Base-by-base conservation (phyloP, 208 protist species). In the Leishmania gerbilli region DNA sequence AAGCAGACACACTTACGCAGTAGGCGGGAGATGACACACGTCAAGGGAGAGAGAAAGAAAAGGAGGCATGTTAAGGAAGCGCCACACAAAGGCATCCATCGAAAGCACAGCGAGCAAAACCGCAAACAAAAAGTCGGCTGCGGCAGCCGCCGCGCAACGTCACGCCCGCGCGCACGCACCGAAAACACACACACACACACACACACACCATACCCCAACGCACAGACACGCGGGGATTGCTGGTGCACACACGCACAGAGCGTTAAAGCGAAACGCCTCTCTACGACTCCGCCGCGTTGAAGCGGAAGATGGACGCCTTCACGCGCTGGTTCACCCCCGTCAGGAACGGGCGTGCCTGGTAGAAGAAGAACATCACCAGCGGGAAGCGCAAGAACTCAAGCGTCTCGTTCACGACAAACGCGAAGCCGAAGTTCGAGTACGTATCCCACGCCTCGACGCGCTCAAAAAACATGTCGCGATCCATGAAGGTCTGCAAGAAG, bases 361-460 rank as follows among this genome's bases (percentile, higher is more conserved):
- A 96, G 72, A 93, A 95, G 31, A 92, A 85, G 74, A 93, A 90
- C 58, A 96, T 90, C 71, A 95, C 89, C 21, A 94, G n/a, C 8
- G 94, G 92, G 40, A 97, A 87, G 42, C 94, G 94, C 34, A 95
- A 31, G 17, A 96, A 51, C 87, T 97, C 92, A 2, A 96, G 71
- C 78, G 92, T 87, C 71, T 97, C 94, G 77, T 97, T 97, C 37
- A 97, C 87, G 0, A 97, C 88, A 87, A 97, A 96, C 4, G 92
- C 94, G 90, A 96, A 97, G n/a, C 92, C 94, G 65, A 97, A 86
- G 82, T 97, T 92, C 6, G 95, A 85, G 79, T 95, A 96, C 55
- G 88, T 93, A 62, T 94, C 94, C 90, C 90, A 97, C 62, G 91
- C 89, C 86, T 93, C 92, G 0, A 97, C 80, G 27, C 92, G 86